Percentiles rank a stretch among this genome's conserved stretches.
phyloP scores from a whole-genome alignment of 2,329 filamentous ascomycete species.

The Stagonosporopsis tanaceti region DNA sequence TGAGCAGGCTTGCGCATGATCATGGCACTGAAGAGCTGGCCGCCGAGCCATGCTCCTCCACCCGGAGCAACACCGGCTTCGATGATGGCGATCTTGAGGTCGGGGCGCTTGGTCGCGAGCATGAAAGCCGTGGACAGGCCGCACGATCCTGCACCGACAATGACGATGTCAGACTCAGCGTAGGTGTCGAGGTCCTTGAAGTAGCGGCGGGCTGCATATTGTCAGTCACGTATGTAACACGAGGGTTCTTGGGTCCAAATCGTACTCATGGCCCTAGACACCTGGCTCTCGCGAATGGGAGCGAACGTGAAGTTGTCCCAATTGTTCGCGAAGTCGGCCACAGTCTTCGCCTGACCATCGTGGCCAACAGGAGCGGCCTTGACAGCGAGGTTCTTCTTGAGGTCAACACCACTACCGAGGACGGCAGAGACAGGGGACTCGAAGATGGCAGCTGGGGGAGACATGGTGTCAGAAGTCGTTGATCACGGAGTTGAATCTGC shows the following conservation, averaged over 20 bases:
- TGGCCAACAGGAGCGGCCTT: slow-evolving; percentile 55
- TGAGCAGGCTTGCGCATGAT: slow-evolving; percentile 93
- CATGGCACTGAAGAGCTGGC: slow-evolving; percentile 95
- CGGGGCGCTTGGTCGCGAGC: slow-evolving; percentile 81
- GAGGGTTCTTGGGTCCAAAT: not conserved
- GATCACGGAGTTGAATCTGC: slow-evolving; percentile 45
- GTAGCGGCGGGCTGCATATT: slow-evolving; percentile 72
- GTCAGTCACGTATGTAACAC: not conserved
- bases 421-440: slow-evolving; percentile 65
- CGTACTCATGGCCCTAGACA: slow-evolving; percentile 84
- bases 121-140: slow-evolving; percentile 86
- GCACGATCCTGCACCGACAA: slow-evolving; percentile 88
- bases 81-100: slow-evolving; percentile 90
- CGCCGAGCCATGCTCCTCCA: slow-evolving; percentile 91
- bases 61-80: slow-evolving; percentile 85
- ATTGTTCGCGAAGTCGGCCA: slow-evolving; percentile 73
- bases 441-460: slow-evolving; percentile 74
- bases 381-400: slow-evolving; percentile 55
- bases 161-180: slow-evolving; percentile 93
- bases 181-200: slow-evolving; percentile 88
- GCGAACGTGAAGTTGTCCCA: slow-evolving; percentile 86
- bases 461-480: slow-evolving; percentile 63
- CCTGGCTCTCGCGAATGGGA: slow-evolving; percentile 89
- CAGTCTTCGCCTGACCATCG: slow-evolving; percentile 61
- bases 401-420: slow-evolving; percentile 33